These are phyloP conservation scores for Phaeosphaeriaceae sp. DNA, from an alignment of 2,329 filamentous ascomycete species.

Conservation along the genomic window DNA sequence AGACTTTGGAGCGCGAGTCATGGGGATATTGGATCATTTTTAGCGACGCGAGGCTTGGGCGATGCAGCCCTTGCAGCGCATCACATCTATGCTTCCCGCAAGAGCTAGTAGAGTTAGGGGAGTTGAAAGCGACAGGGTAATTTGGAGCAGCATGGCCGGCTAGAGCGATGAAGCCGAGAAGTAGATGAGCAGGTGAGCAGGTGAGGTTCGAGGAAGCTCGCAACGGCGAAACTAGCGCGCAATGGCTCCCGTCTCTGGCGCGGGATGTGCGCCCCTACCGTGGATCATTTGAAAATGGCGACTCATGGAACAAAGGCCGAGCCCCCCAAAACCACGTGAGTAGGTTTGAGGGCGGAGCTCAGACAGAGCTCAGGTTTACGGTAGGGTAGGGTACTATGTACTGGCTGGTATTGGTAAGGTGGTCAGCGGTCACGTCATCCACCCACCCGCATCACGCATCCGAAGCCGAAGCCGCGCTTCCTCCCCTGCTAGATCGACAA, in stretches of 20 bases:
- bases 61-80: conserved; percentile 1
- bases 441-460: no score
- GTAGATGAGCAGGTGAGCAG: no score
- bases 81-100: not conserved
- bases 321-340: not conserved
- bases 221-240: conserved; percentile 15
- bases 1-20: conserved; percentile 17
- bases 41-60: conserved; percentile 4
- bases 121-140: not conserved
- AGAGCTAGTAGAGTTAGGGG: not conserved
- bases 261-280: conserved; percentile 11
- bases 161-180: no score
- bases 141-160: no score
- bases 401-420: no score
- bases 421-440: conserved; percentile 14
- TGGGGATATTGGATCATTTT: not conserved
- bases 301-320: conserved; percentile 8
- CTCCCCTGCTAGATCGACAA: not conserved
- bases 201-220: conserved; percentile 43
- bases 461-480: no score
- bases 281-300: not conserved
- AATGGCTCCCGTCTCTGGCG: conserved; percentile 20
- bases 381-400: no score
- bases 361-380: not conserved
- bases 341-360: not conserved